Evolutionary conservation across 1,284 basidiomycete species (phyloP).

Genomic region (Sporisorium iseilematis-ciliati): DNA sequence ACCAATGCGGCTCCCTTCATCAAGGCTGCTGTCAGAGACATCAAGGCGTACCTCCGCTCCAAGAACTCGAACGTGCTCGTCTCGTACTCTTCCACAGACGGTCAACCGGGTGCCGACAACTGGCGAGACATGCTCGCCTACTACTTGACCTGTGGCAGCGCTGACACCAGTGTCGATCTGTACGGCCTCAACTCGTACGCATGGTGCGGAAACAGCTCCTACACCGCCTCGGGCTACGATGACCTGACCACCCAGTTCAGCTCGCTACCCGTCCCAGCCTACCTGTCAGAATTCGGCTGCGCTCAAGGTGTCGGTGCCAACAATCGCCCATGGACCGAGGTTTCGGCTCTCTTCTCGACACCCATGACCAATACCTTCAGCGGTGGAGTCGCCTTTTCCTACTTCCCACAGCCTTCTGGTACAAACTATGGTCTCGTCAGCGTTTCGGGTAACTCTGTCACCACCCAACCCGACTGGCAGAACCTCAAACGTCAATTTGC

Average conservation of each 20-base stretch:
- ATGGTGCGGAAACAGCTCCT: constrained; percentile 82
- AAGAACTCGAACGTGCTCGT: constrained; percentile 77
- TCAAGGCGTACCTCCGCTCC: constrained; percentile 80
- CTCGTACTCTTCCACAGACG: constrained; percentile 88
- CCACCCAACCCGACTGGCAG: constrained; percentile 78
- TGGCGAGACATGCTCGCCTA: constrained; percentile 76
- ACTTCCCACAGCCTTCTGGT: constrained; percentile 71
- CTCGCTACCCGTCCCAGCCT: constrained; percentile 81
- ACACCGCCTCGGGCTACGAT: constrained; percentile 73
- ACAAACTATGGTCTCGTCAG: constrained; percentile 87
- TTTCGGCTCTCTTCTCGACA: constrained; percentile 78
- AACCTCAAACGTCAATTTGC: constrained; percentile 77
- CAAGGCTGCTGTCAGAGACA: constrained; percentile 89
- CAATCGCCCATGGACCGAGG: constrained; percentile 84
- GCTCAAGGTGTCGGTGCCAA: constrained; percentile 75
- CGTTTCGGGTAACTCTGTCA: constrained; percentile 77
- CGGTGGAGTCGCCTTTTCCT: constrained; percentile 84
- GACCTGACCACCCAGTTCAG: constrained; percentile 70
- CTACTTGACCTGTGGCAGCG: constrained; percentile 85
- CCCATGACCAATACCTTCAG: constrained; percentile 84
- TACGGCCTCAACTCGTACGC: constrained; percentile 74
- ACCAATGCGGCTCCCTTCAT: constrained; percentile 82
- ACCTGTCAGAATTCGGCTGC: constrained; percentile 88
- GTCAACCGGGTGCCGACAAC: constrained; percentile 71
- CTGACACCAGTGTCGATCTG: constrained; percentile 80